phyloP scores from a whole-genome alignment of 2,329 filamentous ascomycete genomes.

The Neonectria ditissima region DNA sequence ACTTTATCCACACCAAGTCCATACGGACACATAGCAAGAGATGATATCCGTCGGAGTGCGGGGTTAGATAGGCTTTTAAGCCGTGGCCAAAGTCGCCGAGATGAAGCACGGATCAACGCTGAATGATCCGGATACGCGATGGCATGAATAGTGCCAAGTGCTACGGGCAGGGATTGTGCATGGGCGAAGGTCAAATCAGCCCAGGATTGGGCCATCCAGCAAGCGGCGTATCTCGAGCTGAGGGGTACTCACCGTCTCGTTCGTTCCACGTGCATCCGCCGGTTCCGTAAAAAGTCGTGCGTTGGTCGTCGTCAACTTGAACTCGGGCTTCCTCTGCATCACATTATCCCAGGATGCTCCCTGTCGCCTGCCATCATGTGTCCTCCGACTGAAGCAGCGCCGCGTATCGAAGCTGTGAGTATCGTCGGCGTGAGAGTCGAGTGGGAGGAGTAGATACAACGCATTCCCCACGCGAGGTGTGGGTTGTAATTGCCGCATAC shows the following conservation, averaged over 20 bases:
- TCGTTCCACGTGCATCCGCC: neutral
- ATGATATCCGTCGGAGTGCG: too few relatives aligned
- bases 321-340: neutral
- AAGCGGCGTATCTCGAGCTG: neutral
- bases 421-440: neutral
- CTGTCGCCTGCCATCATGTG: neutral
- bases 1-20: too few relatives aligned
- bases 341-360: neutral
- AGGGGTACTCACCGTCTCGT: constrained; percentile 1
- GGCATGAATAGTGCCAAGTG: constrained; percentile 1
- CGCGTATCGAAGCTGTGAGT: constrained; percentile 16
- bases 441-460: too few relatives aligned
- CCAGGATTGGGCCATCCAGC: neutral
- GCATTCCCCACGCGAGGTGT: too few relatives aligned
- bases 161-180: constrained; percentile 12
- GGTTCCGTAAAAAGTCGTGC: neutral
- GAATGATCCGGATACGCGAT: neutral
- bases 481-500: neutral
- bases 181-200: constrained; percentile 7
- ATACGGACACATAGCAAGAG: too few relatives aligned
- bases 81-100: too few relatives aligned
- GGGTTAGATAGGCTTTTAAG: neutral
- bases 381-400: constrained; percentile 3
- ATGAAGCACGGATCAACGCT: neutral
- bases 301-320: neutral